phyloP scores from a whole-genome alignment of 805 yeast genomes.

The Clavispora carvajalis region DNA sequence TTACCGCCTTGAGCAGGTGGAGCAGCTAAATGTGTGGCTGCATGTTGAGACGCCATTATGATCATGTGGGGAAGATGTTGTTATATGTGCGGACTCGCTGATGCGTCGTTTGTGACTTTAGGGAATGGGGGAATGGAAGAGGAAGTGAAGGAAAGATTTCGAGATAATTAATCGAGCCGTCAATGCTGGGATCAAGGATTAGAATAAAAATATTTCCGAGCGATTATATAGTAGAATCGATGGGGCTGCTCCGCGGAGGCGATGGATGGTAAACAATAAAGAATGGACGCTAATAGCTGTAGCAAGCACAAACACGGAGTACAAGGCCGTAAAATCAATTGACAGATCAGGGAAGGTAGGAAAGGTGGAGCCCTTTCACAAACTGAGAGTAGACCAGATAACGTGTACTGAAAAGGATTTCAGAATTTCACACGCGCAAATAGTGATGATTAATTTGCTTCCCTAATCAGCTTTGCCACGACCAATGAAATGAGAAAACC shows the following conservation, averaged over 20 bases:
- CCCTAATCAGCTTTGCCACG: slow-evolving; percentile 1
- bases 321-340: neutral
- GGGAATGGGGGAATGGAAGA: neutral
- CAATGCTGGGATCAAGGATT: neutral
- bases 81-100: neutral
- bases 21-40: slow-evolving; percentile 3
- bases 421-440: neutral
- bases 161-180: neutral
- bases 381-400: neutral
- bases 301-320: neutral
- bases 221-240: no score
- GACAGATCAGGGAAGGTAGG: neutral
- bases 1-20: slow-evolving; percentile 3
- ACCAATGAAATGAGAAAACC: neutral
- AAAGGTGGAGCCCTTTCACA: neutral
- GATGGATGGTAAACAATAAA: neutral
- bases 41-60: slow-evolving; percentile 3
- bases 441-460: neutral
- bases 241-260: neutral
- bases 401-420: neutral
- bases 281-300: slow-evolving; percentile 2
- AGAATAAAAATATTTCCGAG: no score
- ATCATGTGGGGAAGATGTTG: neutral
- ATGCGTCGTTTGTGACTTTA: no score
- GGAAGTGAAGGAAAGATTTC: neutral